These are phyloP conservation scores for Tuber magnatum DNA, from an alignment of 495 filamentous ascomycete genomes.

Conservation along the genomic window DNA sequence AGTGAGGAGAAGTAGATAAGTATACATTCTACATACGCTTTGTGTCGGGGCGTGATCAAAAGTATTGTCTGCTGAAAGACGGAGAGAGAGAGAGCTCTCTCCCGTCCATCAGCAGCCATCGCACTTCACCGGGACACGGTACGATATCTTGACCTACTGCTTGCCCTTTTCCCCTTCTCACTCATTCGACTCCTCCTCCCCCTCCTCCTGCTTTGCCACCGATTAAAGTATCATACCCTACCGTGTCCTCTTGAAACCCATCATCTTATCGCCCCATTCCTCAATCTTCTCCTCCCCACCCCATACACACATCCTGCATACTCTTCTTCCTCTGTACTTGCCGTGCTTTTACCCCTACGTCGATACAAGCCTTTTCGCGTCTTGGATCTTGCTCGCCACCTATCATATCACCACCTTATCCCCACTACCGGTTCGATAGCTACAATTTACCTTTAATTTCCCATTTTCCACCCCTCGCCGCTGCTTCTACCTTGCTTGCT, in stretches of 20 bases:
- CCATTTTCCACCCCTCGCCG: neutral
- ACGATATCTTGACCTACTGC: neutral
- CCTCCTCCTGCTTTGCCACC: neutral
- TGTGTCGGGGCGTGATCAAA: neutral
- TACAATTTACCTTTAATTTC: neutral
- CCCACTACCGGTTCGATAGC: neutral
- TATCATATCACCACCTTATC: neutral
- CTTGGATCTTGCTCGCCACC: neutral
- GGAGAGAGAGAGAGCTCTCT: neutral
- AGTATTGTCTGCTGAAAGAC: neutral
- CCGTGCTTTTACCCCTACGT: neutral
- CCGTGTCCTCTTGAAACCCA: neutral
- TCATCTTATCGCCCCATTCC: neutral
- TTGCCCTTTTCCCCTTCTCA: neutral
- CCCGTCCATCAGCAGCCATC: neutral
- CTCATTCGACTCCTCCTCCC: neutral
- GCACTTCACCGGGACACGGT: neutral
- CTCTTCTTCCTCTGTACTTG: neutral
- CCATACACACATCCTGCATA: neutral
- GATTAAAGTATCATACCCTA: neutral
- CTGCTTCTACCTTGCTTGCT: neutral
- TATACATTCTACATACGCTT: constrained; percentile 1
- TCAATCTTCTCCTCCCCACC: neutral
- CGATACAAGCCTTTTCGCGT: neutral
- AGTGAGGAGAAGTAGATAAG: neutral